Evolutionary conservation across 2,329 filamentous ascomycete genomes (phyloP), one percentile per base, ranked within the genome.

Genomic region (Hypoxylon sp.): DNA sequence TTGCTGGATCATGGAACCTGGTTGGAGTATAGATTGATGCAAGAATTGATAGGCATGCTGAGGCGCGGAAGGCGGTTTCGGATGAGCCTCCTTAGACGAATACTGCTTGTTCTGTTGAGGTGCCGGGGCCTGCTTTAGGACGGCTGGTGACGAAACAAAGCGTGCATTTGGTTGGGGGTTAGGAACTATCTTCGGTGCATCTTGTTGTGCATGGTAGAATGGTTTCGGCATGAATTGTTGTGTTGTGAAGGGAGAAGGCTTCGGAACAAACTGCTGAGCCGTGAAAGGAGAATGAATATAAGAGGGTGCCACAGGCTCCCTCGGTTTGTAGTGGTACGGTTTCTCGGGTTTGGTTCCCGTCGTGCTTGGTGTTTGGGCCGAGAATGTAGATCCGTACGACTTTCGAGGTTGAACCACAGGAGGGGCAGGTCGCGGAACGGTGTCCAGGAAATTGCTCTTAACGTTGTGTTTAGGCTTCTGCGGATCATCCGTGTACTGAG

Each of bases 401-500:
- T 74, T 76, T 58, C 75, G 72, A 55, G 74, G 70, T 26, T 72
- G 72, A 4, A 69, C 67, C 11, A 69, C 64, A 24, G 76, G 66
- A 53, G 70, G 67, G 46, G 70, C 74, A 3, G 85, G 83, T 71
- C 88, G 88, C 57, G 84, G 88, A 58, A 94, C 83, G 1, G 91
- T 90, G 50, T 93, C 91, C 77, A 94, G 79, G 79, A 91, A 94
- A 77, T 91, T 92, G 72, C 89, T 90, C 80, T 87, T 90, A 1
- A 85, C 82, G 66, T 93, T 93, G 79, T 93, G 86, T 50, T 83
- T 82, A n/a, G 81, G 85, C 11, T 80, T 84, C 8, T 76, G 70
- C 47, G 87, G 88, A 80, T 97, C 90, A 75, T 96, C 92, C 3
- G 94, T 97, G 81, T 96, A 99, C 78, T 97, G 94, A 26, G 94